phyloP scores from a whole-genome alignment of 1,139 yeast genomes.

The Candida sanyaensis region DNA sequence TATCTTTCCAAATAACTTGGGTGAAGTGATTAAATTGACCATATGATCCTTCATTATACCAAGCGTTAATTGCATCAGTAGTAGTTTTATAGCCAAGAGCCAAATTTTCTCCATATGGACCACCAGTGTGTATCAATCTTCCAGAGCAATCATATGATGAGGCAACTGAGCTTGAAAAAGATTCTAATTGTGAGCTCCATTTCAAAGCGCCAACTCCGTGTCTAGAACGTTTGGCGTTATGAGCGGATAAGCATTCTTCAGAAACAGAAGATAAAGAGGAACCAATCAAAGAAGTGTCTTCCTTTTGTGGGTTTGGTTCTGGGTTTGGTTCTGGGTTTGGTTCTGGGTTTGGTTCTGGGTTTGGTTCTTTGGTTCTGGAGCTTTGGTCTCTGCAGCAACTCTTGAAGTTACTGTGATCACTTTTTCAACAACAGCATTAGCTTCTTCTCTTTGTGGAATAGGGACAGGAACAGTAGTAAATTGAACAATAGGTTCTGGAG shows the following conservation, averaged over 20 bases:
- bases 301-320: background rate
- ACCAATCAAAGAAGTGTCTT: background rate
- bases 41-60: constrained; percentile 72
- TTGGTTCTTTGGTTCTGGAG: too few species aligned
- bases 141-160: constrained; percentile 70
- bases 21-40: constrained; percentile 68
- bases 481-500: background rate
- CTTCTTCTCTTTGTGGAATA: constrained; percentile 17
- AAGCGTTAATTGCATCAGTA: constrained; percentile 68
- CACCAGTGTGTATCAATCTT: constrained; percentile 68
- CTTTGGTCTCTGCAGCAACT: too few species aligned
- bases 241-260: constrained; percentile 36
- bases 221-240: constrained; percentile 66
- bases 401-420: too few species aligned
- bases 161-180: constrained; percentile 69
- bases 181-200: constrained; percentile 66
- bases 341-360: too few species aligned
- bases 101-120: constrained; percentile 83
- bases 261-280: constrained; percentile 13
- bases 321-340: too few species aligned
- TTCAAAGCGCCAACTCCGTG: constrained; percentile 61
- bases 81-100: constrained; percentile 65
- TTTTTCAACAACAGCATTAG: constrained; percentile 19
- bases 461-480: background rate
- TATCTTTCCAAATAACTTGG: constrained; percentile 77